Percentiles rank a stretch among this genome's conserved stretches.
Conservation (phyloP, 1,284 basidiomycete genomes). For the Malassezia psittaci region DNA sequence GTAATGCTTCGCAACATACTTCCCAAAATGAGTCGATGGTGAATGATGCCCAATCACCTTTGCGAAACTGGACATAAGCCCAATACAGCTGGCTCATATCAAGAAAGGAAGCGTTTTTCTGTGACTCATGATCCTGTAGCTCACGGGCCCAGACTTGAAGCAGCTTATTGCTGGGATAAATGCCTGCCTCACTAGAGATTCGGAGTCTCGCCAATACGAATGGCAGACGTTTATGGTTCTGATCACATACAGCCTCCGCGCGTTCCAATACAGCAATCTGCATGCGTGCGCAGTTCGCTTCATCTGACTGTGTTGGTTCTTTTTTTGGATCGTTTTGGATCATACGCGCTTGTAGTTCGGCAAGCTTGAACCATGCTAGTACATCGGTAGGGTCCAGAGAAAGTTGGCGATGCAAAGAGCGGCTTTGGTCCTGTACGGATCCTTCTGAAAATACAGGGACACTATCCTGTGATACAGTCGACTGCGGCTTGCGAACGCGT, state of each 20-base stretch:
- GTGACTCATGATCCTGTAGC: neutral
- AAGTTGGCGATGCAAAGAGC: neutral
- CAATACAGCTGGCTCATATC: conserved; percentile 2
- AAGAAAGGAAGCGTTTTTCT: too few relatives aligned
- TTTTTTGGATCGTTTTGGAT: neutral
- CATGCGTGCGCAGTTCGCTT: conserved; percentile 2
- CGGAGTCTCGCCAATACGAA: neutral
- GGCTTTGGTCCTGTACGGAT: conserved; percentile 5
- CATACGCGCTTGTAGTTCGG: neutral
- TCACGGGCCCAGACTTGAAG: neutral
- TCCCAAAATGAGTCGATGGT: neutral
- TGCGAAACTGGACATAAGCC: neutral
- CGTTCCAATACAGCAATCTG: conserved; percentile 14
- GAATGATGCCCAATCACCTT: conserved; percentile 1
- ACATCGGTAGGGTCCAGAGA: neutral
- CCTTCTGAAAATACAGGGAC: neutral
- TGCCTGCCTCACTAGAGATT: neutral
- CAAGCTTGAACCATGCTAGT: conserved; percentile 8
- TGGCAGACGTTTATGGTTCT: neutral
- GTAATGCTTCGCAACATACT: neutral
- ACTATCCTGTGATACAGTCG: too few relatives aligned
- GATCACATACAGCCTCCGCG: neutral
- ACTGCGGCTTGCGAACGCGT: too few relatives aligned
- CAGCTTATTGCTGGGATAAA: neutral
- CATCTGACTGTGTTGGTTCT: neutral